Conservation (phyloP, 192 early-diverging fungal species). For the Haplosporangium gracile region DNA sequence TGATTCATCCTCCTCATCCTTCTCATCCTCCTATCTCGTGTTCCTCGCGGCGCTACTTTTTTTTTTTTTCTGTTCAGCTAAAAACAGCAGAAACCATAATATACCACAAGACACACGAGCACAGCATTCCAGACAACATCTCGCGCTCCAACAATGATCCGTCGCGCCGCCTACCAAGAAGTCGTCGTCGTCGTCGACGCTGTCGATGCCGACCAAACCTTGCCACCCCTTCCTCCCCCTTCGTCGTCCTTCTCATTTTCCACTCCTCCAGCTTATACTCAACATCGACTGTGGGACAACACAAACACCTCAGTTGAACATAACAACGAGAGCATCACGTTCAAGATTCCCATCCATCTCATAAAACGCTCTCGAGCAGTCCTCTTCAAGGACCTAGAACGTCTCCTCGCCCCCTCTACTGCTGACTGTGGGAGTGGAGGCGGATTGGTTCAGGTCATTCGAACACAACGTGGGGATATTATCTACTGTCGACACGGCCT, state of each 20-base stretch:
- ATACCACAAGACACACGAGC: no score
- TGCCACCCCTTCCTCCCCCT: not conserved
- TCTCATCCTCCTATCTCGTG: no score
- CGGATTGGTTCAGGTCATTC: not conserved
- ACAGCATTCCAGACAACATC: no score
- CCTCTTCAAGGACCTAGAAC: constrained; percentile 36
- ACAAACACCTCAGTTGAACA: not conserved
- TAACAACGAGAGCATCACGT: not conserved
- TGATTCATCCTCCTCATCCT: no score
- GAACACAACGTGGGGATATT: constrained; percentile 20
- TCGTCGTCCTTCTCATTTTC: not conserved
- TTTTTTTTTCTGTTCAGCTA: no score
- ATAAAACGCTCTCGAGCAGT: constrained; percentile 35
- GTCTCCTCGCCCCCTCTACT: not conserved
- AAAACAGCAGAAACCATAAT: no score
- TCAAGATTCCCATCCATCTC: constrained; percentile 31
- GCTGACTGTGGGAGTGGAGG: no score
- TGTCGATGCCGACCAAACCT: not conserved
- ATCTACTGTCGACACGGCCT: not conserved
- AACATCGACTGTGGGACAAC: not conserved
- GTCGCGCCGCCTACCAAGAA: constrained; percentile 36
- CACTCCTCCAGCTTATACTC: not conserved
- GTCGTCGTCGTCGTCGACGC: constrained; percentile 4
- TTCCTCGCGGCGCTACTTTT: no score
- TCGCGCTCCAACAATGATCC: constrained; percentile 27